Percentiles rank a stretch among this genome's conserved stretches.
Evolutionary conservation across 345 rosid genomes (phyloP).

Genomic region (Pelargonium nanum): DNA sequence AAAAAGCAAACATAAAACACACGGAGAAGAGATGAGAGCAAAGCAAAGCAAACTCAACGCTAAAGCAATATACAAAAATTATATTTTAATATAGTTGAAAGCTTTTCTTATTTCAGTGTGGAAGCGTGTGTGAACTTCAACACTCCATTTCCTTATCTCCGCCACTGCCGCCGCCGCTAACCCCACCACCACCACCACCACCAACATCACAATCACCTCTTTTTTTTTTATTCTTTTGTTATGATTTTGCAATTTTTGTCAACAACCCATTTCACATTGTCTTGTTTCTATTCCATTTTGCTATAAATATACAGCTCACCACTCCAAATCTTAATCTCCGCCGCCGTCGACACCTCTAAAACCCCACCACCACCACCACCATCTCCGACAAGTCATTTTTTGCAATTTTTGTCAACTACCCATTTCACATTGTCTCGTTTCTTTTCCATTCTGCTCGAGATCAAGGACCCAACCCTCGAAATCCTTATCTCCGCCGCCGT

Average conservation of each 20-base stretch:
- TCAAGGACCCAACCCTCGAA: not conserved
- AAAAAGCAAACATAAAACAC: not conserved
- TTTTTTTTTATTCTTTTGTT: too few species aligned
- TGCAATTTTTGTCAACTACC: not conserved
- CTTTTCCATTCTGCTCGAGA: too few species aligned
- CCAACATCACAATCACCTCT: too few species aligned
- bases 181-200: slow-evolving; percentile 5
- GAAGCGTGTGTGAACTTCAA: not conserved
- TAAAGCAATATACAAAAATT: not conserved
- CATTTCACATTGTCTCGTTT: not conserved
- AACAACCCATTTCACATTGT: not conserved
- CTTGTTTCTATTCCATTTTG: not conserved
- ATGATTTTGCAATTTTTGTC: too few species aligned
- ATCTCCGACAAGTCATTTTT: too few species aligned
- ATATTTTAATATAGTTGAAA: too few species aligned
- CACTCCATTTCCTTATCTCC: not conserved
- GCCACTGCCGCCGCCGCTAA: not conserved
- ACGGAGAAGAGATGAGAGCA: not conserved
- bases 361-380: slow-evolving; percentile 6
- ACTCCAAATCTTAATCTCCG: not conserved
- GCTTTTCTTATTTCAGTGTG: not conserved
- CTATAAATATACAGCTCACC: not conserved
- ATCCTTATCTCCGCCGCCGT: not conserved
- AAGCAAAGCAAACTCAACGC: not conserved
- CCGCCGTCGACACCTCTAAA: not conserved